These are phyloP conservation scores for Vanrija sp. DNA, from an alignment of 1,284 basidiomycete species.

Conservation along the genomic window DNA sequence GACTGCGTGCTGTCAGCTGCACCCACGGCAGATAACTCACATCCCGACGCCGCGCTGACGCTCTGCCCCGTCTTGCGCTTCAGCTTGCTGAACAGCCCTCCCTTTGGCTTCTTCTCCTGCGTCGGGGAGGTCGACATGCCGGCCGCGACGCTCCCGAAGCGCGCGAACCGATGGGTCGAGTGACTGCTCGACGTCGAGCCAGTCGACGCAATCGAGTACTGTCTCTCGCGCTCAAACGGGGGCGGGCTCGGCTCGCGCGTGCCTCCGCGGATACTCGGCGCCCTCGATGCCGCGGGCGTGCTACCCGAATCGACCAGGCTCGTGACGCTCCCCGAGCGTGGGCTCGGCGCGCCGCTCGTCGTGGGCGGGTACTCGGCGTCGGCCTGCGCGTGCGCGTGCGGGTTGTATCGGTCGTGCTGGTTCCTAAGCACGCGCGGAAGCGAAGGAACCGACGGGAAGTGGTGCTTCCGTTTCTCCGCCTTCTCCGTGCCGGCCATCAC, in stretches of 20 bases:
- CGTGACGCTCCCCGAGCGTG: too few relatives aligned
- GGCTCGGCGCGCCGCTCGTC: too few relatives aligned
- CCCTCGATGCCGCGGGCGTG: too few relatives aligned
- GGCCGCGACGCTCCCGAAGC: slow-evolving; percentile 26
- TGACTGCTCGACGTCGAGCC: neutral
- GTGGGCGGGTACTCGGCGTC: too few relatives aligned
- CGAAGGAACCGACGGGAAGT: slow-evolving; percentile 31
- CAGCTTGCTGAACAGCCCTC: neutral
- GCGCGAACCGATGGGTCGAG: slow-evolving; percentile 11
- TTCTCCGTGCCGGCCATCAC: neutral
- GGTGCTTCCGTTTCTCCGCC: slow-evolving; percentile 17
- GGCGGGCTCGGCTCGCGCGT: neutral
- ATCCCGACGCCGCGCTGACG: neutral
- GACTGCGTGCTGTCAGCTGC: too few relatives aligned
- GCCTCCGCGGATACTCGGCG: neutral
- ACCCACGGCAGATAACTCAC: too few relatives aligned
- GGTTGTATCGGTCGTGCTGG: slow-evolving; percentile 2
- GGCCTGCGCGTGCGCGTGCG: neutral
- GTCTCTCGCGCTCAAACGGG: neutral
- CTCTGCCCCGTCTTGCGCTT: slow-evolving; percentile 5
- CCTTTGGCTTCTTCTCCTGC: neutral
- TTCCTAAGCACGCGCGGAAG: slow-evolving; percentile 18
- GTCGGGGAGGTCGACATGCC: neutral
- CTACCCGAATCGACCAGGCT: too few relatives aligned
- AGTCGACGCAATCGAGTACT: neutral